Evolutionary conservation across 2,329 filamentous ascomycete genomes (phyloP).

Genomic region (Pseudogymnoascus sp.): DNA sequence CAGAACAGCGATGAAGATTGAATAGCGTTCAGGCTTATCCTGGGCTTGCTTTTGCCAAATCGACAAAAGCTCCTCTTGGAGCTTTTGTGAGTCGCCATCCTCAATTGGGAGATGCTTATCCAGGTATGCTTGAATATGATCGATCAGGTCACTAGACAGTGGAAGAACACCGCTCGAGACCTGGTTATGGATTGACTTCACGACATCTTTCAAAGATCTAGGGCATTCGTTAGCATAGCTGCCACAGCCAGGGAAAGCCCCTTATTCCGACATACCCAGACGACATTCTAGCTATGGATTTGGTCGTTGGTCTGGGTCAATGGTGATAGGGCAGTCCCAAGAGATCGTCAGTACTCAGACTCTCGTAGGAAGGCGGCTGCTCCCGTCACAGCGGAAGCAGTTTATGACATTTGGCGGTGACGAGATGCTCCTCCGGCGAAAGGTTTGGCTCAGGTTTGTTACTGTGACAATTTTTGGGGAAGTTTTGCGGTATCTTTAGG

Average conservation of each 20-base stretch:
- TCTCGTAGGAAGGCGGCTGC: background rate
- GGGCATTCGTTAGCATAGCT: background rate
- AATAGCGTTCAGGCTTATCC: slow-evolving; percentile 47
- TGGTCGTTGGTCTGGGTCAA: background rate
- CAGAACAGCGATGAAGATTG: slow-evolving; percentile 62
- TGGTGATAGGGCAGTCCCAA: background rate
- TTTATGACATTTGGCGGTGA: slow-evolving; percentile 1
- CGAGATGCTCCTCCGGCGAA: background rate
- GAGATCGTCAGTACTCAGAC: background rate
- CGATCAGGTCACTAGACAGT: slow-evolving; percentile 57
- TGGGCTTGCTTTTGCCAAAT: slow-evolving; percentile 60
- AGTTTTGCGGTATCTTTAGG: background rate
- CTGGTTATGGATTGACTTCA: slow-evolving; percentile 48
- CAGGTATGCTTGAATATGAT: slow-evolving; percentile 58
- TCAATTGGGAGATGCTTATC: slow-evolving; percentile 61
- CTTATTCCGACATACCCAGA: background rate
- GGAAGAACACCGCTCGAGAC: slow-evolving; percentile 47
- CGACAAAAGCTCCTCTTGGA: slow-evolving; percentile 64
- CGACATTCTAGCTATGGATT: background rate
- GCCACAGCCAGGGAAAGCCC: background rate
- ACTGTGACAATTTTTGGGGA: background rate
- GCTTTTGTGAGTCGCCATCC: slow-evolving; percentile 58
- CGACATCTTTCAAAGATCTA: slow-evolving; percentile 46
- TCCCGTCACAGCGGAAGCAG: background rate
- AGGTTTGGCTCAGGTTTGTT: background rate